Percentiles rank a stretch among this genome's conserved stretches.
Evolutionary conservation across 495 filamentous ascomycete species (phyloP).

Genomic region (Neurospora sp.): DNA sequence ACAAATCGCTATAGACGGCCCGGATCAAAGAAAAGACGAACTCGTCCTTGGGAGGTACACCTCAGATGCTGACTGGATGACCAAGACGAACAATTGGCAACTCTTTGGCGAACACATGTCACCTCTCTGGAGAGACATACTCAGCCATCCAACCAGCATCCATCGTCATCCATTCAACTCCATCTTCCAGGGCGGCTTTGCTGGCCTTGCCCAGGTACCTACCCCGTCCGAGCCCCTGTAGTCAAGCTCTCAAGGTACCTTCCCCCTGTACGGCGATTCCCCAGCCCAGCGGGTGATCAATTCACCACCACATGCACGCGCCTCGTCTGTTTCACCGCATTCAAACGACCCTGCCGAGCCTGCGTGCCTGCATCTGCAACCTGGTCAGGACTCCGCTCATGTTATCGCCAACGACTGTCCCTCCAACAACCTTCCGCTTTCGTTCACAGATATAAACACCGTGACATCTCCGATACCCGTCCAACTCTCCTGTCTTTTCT

Average conservation of each 20-base stretch:
- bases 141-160: neutral
- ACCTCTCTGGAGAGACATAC: neutral
- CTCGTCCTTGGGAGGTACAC: neutral
- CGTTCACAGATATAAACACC: neutral
- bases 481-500: neutral
- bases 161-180: neutral
- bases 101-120: neutral
- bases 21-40: neutral
- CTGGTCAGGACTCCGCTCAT: neutral
- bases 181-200: neutral
- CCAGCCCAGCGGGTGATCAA: neutral
- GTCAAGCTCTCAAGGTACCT: neutral
- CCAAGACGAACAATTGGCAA: neutral
- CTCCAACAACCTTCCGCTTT: neutral
- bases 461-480: neutral
- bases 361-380: neutral
- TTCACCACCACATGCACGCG: neutral
- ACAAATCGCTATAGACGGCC: neutral
- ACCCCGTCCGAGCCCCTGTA: neutral
- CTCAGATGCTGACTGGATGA: no score
- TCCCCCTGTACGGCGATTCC: neutral
- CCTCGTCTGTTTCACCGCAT: neutral
- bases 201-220: neutral
- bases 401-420: neutral
- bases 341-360: neutral